Evolutionary conservation across 306 rosid species (phyloP), one percentile per base, ranked within the genome.

Genomic region (Mimosa pudica): DNA sequence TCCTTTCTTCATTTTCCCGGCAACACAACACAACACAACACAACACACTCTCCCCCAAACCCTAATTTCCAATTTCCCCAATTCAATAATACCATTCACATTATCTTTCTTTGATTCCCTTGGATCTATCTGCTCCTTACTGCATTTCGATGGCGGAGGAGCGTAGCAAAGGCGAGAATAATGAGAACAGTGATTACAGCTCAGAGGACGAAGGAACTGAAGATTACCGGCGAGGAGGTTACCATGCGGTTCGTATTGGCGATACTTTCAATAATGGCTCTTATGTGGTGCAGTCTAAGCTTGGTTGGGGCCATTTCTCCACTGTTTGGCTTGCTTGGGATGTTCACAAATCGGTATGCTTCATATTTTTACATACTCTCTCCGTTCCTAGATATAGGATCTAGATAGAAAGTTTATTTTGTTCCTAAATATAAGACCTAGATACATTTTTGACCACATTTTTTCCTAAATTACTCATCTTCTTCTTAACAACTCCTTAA

Each of bases 301-400:
- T 95, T 42, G 98, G 98, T 74, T 95, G 98, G 98, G 98, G 98
- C 68, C 98, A 95, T 77, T 95, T 95, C 87, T 95, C 98, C 61
- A 95, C 98, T 9, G 98, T 95, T 4, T 95, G 98, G 98, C 98
- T 95, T 72, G 98, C 98, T 32, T 95, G 98, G 98, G 98, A 95
- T 74, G 86, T 85, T 51, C 89, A 80, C 36, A 85, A 72, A 78
- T 84, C 80, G 79, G 82, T 84, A 47, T 0, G 86, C 1, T 1
- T 0, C 30, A 24, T 24, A 24, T 24, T 24, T 24, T 24, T 0
- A 24, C 30, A 24, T 24, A 24, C n/a, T n/a, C n/a, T n/a, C n/a
- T n/a, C n/a, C n/a, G n/a, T n/a, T n/a, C n/a, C n/a, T n/a, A n/a
- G n/a, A n/a, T n/a, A n/a, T n/a, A n/a, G n/a, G n/a, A n/a, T n/a